Conservation (phyloP, 108 stramenopile species). For the Ochromonas danica region DNA sequence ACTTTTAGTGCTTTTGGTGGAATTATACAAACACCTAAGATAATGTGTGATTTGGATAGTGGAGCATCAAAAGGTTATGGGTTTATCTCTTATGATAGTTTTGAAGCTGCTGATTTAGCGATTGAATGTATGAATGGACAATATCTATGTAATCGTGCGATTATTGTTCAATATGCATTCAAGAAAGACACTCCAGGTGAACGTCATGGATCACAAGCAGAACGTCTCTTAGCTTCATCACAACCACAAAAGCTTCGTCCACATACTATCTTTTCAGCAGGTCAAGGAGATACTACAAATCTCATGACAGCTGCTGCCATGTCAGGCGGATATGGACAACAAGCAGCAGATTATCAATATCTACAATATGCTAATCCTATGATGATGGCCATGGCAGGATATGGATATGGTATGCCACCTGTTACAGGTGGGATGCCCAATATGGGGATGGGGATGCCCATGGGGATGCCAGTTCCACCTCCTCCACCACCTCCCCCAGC, state of each 20-base stretch:
- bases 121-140: constrained; percentile 98
- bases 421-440: constrained; percentile 9
- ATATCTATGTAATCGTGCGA: constrained; percentile 89
- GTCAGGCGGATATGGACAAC: not conserved
- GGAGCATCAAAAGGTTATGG: constrained; percentile 85
- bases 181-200: constrained; percentile 85
- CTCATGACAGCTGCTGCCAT: not conserved
- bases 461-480: constrained; percentile 24
- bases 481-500: not conserved
- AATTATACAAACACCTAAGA: constrained; percentile 78
- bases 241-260: constrained; percentile 6
- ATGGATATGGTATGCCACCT: not conserved
- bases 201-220: constrained; percentile 92
- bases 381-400: not conserved
- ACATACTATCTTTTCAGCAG: constrained; percentile 25
- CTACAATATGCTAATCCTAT: not conserved
- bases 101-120: constrained; percentile 90
- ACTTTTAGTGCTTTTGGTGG: constrained; percentile 96
- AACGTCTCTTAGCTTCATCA: constrained; percentile 86
- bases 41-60: constrained; percentile 81
- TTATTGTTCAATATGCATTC: constrained; percentile 93
- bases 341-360: not conserved
- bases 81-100: constrained; percentile 85
- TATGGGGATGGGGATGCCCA: not conserved
- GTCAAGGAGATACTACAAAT: constrained; percentile 19